Evolutionary conservation across 768 basidiomycete genomes (phyloP).

Genomic region (Serendipita vermifera): DNA sequence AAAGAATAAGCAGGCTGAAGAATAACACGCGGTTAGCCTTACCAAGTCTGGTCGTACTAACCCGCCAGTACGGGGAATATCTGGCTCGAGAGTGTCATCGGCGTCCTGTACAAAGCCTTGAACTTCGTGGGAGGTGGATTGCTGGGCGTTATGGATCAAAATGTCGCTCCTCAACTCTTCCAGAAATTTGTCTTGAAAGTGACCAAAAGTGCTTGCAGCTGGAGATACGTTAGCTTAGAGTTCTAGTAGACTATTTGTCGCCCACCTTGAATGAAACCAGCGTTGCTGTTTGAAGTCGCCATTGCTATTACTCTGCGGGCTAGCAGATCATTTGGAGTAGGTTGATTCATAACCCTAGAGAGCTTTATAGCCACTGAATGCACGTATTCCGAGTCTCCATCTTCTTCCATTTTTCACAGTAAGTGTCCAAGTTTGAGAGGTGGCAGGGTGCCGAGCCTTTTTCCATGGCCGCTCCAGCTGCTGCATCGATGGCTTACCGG

Average conservation of each 20-base stretch:
- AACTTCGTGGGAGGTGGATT: slow-evolving; percentile 37
- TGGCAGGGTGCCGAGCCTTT: slow-evolving; percentile 2
- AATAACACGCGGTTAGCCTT: slow-evolving; percentile 18
- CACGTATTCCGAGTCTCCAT: slow-evolving; percentile 33
- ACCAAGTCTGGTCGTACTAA: slow-evolving; percentile 56
- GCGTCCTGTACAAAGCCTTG: slow-evolving; percentile 67
- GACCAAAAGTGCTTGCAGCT: slow-evolving; percentile 76
- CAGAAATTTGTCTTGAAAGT: slow-evolving; percentile 69
- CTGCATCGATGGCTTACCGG: too few species aligned
- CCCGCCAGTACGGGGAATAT: slow-evolving; percentile 64
- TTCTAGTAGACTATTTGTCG: slow-evolving; percentile 12
- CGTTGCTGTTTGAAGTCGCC: slow-evolving; percentile 51
- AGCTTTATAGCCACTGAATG: slow-evolving; percentile 67
- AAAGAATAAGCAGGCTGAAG: neutral
- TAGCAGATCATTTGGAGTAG: slow-evolving; percentile 75
- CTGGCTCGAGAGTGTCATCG: slow-evolving; percentile 75
- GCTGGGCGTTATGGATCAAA: slow-evolving; percentile 54
- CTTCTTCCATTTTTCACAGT: slow-evolving; percentile 4
- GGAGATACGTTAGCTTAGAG: slow-evolving; percentile 6
- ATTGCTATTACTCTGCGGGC: slow-evolving; percentile 64
- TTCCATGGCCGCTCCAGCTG: neutral
- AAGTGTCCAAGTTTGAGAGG: neutral
- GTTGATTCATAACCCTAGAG: slow-evolving; percentile 61
- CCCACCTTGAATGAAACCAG: slow-evolving; percentile 57
- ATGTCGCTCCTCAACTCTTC: slow-evolving; percentile 71